These are phyloP conservation scores for Hypocrella siamensis DNA, from an alignment of 2,329 filamentous ascomycete genomes.

Conservation along the genomic window DNA sequence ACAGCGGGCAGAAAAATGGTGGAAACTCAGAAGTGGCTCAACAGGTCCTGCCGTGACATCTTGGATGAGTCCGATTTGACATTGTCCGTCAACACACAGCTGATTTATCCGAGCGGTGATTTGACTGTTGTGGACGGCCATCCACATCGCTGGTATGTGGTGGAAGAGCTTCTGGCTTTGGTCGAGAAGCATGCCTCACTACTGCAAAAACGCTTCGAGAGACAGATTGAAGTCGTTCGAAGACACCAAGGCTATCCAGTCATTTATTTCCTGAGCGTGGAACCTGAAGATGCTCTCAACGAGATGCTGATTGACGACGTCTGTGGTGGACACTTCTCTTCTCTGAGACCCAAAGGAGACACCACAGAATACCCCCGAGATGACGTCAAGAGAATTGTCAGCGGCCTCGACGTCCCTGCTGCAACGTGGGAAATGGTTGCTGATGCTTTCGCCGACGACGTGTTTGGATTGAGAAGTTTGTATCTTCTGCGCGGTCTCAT, in stretches of 20 bases:
- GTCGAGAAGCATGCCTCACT: conserved; percentile 19
- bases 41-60: conserved; percentile 36
- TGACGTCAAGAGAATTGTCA: background rate
- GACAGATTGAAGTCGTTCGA: conserved; percentile 30
- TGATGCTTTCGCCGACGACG: background rate
- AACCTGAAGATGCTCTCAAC: conserved; percentile 29
- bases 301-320: conserved; percentile 24
- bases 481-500: conserved; percentile 49
- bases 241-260: conserved; percentile 32
- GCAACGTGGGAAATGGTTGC: background rate
- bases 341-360: background rate
- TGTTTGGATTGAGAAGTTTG: conserved; percentile 10
- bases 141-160: conserved; percentile 33
- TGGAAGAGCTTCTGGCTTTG: conserved; percentile 23
- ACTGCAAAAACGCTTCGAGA: conserved; percentile 14
- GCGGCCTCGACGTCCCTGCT: background rate
- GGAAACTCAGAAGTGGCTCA: conserved; percentile 31
- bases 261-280: conserved; percentile 34
- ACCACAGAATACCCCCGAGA: conserved; percentile 2
- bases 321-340: conserved; percentile 10
- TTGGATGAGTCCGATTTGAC: conserved; percentile 49
- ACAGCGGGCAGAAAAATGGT: conserved; percentile 31
- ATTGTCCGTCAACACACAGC: conserved; percentile 34
- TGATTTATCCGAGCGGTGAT: conserved; percentile 39
- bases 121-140: conserved; percentile 34